A percentile compares a stretch with the other conserved stretches of the same genome.
phyloP scores from a whole-genome alignment of 345 rosid species.

The Corchorus olitorius region DNA sequence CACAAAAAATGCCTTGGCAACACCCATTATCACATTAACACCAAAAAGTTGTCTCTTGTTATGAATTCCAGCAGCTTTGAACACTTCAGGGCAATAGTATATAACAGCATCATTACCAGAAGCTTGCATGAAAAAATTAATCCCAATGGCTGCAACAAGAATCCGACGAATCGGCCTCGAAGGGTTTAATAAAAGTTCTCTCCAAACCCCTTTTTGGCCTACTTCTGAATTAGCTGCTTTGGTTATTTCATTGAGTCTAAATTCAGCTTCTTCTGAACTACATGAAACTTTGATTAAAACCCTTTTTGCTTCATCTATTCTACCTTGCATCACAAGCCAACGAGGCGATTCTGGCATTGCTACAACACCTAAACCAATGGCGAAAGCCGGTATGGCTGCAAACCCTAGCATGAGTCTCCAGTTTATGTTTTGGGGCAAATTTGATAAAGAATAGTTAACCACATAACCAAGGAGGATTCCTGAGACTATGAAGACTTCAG shows the following conservation, averaged over 20 bases:
- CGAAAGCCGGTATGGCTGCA: conserved; percentile 20
- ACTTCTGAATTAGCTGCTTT: conserved; percentile 26
- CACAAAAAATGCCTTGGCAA: conserved; percentile 47
- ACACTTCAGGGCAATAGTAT: conserved; percentile 58
- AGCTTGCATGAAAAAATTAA: conserved; percentile 71
- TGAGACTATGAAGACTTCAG: conserved; percentile 42
- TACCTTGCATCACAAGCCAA: conserved; percentile 63
- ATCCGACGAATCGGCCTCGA: conserved; percentile 31
- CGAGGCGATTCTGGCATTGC: conserved; percentile 52
- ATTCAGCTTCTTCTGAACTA: conserved; percentile 40
- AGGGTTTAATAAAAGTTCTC: conserved; percentile 41
- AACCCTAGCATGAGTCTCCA: conserved; percentile 24
- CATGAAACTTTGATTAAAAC: conserved; percentile 45
- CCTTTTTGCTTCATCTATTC: conserved; percentile 43
- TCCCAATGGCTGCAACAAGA: conserved; percentile 49
- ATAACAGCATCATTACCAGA: conserved; percentile 65
- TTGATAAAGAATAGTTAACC: conserved; percentile 15
- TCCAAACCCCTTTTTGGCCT: conserved; percentile 45
- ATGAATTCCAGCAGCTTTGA: conserved; percentile 46
- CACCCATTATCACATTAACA: conserved; percentile 52
- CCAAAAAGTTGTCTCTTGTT: conserved; percentile 40
- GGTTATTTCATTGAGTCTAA: conserved; percentile 42
- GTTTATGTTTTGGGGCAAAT: conserved; percentile 3
- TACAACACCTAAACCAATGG: conserved; percentile 1
- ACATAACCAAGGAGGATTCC: conserved; percentile 25